Evolutionary conservation across 2,329 filamentous ascomycete species (phyloP).

Genomic region (Penicillium sp.): DNA sequence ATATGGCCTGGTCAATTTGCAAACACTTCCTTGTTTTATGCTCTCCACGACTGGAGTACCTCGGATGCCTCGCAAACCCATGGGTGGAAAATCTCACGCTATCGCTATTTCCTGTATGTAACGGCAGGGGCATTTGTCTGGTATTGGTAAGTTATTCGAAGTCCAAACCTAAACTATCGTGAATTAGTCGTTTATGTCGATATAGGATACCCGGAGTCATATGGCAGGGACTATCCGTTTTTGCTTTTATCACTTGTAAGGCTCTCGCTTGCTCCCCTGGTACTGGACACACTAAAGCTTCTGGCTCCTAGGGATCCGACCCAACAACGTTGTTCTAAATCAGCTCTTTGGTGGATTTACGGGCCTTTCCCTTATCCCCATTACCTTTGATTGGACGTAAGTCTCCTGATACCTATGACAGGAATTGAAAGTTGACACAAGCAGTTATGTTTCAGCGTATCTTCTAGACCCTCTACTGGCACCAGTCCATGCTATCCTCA

Average conservation of each 20-base stretch:
- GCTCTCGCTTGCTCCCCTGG: not conserved
- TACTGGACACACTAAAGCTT: not conserved
- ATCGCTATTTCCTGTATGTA: constrained; percentile 62
- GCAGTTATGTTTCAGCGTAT: constrained; percentile 27
- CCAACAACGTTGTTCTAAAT: constrained; percentile 54
- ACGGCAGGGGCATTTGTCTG: constrained; percentile 60
- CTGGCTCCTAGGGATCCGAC: constrained; percentile 49
- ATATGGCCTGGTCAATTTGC: constrained; percentile 70
- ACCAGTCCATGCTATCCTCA: constrained; percentile 33
- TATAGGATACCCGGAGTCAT: constrained; percentile 61
- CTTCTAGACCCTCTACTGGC: constrained; percentile 32
- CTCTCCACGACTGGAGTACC: constrained; percentile 65
- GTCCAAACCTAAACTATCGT: not conserved
- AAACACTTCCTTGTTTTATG: constrained; percentile 66
- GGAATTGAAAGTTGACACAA: not conserved
- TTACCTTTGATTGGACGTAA: constrained; percentile 52
- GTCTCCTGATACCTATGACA: constrained; percentile 7
- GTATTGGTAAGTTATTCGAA: constrained; percentile 50
- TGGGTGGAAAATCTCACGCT: constrained; percentile 66
- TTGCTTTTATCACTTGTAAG: constrained; percentile 67
- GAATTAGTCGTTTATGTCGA: not conserved
- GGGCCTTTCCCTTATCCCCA: constrained; percentile 67
- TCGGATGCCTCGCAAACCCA: constrained; percentile 56
- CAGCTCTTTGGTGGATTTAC: constrained; percentile 67
- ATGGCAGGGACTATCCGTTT: constrained; percentile 66